phyloP scores from a whole-genome alignment of 2,329 filamentous ascomycete genomes.

The Epichloe typhina region DNA sequence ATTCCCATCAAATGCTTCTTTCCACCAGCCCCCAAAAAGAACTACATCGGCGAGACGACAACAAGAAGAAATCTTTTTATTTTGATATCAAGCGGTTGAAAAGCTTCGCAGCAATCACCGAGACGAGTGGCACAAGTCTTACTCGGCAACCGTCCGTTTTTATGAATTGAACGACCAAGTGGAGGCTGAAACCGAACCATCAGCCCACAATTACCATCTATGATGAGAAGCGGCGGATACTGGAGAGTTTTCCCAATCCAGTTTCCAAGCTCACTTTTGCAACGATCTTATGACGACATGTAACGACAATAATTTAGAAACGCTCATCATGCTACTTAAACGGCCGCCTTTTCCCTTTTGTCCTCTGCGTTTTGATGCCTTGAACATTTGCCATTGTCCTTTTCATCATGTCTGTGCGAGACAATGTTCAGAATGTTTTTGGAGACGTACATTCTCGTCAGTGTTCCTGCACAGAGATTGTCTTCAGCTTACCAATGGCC shows the following conservation, averaged over 20 bases:
- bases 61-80: neutral
- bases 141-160: constrained; percentile 4
- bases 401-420: neutral
- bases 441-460: neutral
- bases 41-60: neutral
- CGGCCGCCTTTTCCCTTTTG: constrained; percentile 1
- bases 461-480: neutral
- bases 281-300: constrained; percentile 15
- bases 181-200: neutral
- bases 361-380: neutral
- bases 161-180: constrained; percentile 6
- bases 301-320: constrained; percentile 12
- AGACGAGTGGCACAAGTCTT: constrained; percentile 17
- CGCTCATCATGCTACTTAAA: constrained; percentile 2
- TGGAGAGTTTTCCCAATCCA: neutral
- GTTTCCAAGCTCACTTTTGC: constrained; percentile 8
- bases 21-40: neutral
- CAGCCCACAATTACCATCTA: neutral
- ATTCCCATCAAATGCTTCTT: neutral
- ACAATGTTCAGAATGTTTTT: neutral
- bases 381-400: neutral
- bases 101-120: constrained; percentile 24
- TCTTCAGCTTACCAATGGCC: neutral
- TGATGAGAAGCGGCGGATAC: neutral
- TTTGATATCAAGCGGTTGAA: constrained; percentile 21